These are phyloP conservation scores for Funneliformis geosporum DNA, from an alignment of 192 early-diverging fungal species.

Conservation along the genomic window DNA sequence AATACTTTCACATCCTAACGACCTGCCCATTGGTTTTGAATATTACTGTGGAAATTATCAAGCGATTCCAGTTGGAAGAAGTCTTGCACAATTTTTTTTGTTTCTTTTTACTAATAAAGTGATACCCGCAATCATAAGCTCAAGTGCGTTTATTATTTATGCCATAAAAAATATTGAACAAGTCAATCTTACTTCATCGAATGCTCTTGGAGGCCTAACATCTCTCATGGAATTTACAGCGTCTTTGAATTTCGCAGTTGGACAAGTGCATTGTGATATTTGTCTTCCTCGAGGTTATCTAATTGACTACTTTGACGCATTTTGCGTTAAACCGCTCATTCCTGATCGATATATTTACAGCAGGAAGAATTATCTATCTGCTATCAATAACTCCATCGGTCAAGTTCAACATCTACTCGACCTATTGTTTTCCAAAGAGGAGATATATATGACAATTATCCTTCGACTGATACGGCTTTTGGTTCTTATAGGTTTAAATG, in stretches of 20 bases:
- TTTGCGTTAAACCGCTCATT: neutral
- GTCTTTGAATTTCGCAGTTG: slow-evolving; percentile 5
- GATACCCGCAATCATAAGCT: neutral
- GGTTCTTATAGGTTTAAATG: slow-evolving; percentile 17
- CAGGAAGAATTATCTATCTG: neutral
- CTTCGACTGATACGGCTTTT: slow-evolving; percentile 18
- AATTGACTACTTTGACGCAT: neutral
- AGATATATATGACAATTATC: neutral
- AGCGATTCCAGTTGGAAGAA: slow-evolving; percentile 1
- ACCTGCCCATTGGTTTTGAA: neutral
- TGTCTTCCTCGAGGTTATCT: slow-evolving; percentile 20
- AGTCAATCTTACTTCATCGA: neutral
- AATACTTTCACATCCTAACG: neutral
- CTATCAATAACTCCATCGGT: neutral
- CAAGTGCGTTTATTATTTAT: neutral
- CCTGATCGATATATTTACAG: neutral
- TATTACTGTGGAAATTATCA: neutral
- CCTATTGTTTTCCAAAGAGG: neutral
- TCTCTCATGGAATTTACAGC: slow-evolving; percentile 20
- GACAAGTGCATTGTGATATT: neutral
- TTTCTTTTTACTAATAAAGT: neutral
- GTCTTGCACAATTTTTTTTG: neutral
- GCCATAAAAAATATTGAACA: neutral
- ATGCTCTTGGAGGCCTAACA: neutral
- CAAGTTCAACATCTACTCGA: slow-evolving; percentile 1